Percentiles rank a stretch among this genome's conserved stretches.
phyloP scores from a whole-genome alignment of 495 filamentous ascomycete species.

The Penicillium cosmopolitanum region DNA sequence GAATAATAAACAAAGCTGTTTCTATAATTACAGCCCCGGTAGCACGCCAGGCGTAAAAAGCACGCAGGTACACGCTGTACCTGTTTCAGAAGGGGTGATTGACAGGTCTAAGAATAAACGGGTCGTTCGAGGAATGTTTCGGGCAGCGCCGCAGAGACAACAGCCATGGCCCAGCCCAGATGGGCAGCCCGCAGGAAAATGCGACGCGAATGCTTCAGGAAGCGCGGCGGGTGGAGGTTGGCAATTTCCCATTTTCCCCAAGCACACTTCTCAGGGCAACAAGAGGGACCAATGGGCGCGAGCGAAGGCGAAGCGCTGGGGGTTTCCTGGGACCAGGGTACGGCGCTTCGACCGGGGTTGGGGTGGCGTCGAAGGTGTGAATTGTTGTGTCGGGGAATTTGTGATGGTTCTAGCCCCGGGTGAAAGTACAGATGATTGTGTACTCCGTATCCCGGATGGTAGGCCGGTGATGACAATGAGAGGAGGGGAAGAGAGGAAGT shows the following conservation, averaged over 20 bases:
- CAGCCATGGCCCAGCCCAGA: slow-evolving; percentile 17
- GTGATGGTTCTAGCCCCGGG: neutral
- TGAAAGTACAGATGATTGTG: neutral
- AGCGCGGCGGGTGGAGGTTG: slow-evolving; percentile 19
- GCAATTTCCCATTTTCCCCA: slow-evolving; percentile 20
- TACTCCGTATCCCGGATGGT: neutral
- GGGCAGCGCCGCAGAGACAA: slow-evolving; percentile 16
- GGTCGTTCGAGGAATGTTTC: slow-evolving; percentile 26
- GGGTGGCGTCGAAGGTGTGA: neutral
- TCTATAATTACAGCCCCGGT: slow-evolving; percentile 30
- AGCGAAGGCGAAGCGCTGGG: slow-evolving; percentile 28
- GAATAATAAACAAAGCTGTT: slow-evolving; percentile 23
- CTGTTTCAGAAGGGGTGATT: slow-evolving; percentile 29
- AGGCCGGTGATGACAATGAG: neutral
- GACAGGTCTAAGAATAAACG: slow-evolving; percentile 32
- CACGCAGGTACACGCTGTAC: slow-evolving; percentile 15
- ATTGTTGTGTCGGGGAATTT: slow-evolving; percentile 4
- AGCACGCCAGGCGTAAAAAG: neutral
- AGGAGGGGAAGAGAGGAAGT: slow-evolving; percentile 1
- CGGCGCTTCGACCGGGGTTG: slow-evolving; percentile 26
- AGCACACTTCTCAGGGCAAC: slow-evolving; percentile 25
- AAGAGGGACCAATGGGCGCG: slow-evolving; percentile 24
- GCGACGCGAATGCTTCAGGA: slow-evolving; percentile 30
- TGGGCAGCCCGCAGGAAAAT: slow-evolving; percentile 15
- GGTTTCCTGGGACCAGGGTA: slow-evolving; percentile 20